Base-by-base conservation (phyloP, 2,329 filamentous ascomycete species). In the Metarhizium brunneum region DNA sequence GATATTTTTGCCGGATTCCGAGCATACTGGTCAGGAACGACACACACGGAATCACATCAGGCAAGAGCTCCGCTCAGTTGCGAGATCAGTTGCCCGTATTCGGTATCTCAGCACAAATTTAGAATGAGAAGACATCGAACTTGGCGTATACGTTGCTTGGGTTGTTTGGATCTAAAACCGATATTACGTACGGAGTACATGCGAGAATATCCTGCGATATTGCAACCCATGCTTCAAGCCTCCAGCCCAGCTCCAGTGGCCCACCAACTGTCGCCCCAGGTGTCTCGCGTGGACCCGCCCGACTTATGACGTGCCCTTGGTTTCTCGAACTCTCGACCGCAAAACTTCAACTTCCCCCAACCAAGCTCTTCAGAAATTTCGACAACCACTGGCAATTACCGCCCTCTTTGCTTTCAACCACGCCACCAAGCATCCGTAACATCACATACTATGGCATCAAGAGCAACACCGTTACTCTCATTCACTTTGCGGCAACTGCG, bases 371-470 rank as follows among this genome's bases (percentile, higher is more conserved):
- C 38, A 51, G 25, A 47, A 53, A 55, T 54, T 47, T 30, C 40
- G 47, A 48, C 35, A 36, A 25, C 3, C 25, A 25, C 25, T 25
- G 25, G 25, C 25, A 25, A 25, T 25, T 25, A 35, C 10, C 32
- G 10, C 32, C 38, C 36, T 18, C 50, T 42, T 52, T 45, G 51
- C 40, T 45, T 6, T 16, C 3, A 6, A 30, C 25, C 45, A 20
- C 45, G 13, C 20, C 45, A 6, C 14, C 45, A 13, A 30, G 20
- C 3, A n/a, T 25, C 45, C 25, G 13, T 53, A 56, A 47, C 53
- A 38, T 35, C 14, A 6, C 38, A 16, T 52, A 56, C 54, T 56
- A 71, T 71, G 69, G 64, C 68, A 18, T 63, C 67, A 29, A 63
- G 61, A 60, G 53, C 64, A 52, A 55, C 62, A 16, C 54, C 57